Evolutionary conservation across 1,284 basidiomycete genomes (phyloP), one percentile per base, ranked within the genome.

Genomic region (Kwoniella shivajii): DNA sequence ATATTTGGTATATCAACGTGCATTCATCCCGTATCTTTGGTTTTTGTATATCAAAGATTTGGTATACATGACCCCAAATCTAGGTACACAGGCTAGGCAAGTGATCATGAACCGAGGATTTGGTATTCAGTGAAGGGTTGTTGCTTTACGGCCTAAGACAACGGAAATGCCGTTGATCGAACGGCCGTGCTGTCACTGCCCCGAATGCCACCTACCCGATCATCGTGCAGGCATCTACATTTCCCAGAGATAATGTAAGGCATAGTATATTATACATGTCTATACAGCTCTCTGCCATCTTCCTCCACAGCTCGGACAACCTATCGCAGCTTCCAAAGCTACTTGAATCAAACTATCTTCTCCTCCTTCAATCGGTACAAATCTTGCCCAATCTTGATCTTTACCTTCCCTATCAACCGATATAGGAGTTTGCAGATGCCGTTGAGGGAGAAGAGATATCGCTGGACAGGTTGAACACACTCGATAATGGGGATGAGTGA

Each of bases 381-480:
- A 65, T 14, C 66, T 42, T 38, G 52, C 27, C 37, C 50, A 59
- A 38, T 68, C 68, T 22, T 30, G 41, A 44, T 60, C 60, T 22
- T 37, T 22, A 7, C 63, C 65, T 18, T 50, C 22, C 2, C 38
- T 18, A 31, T 52, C 48, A 11, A 67, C 61, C 10, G 57, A 47
- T 43, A 63, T 61, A 4, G 63, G 66, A 10, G 41, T 24, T 7
- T 7, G 13, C 11, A 29, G 29, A 31, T 51, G 39, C 18, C 49
- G 22, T 1, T 42, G 18, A 1, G 71, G 69, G 1, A 72, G 38
- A 7, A 75, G 61, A 4, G 73, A 61, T n/a, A 72, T 61, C 3
- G 70, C 68, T 4, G 72, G 67, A 41, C 75, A 76, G 16, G 65
- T 63, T 1, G 69, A 66, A 52, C 75, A 76, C 20, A 72, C 59